Base-by-base conservation (phyloP, 2,329 filamentous ascomycete genomes). In the Pseudogymnoascus destructans region DNA sequence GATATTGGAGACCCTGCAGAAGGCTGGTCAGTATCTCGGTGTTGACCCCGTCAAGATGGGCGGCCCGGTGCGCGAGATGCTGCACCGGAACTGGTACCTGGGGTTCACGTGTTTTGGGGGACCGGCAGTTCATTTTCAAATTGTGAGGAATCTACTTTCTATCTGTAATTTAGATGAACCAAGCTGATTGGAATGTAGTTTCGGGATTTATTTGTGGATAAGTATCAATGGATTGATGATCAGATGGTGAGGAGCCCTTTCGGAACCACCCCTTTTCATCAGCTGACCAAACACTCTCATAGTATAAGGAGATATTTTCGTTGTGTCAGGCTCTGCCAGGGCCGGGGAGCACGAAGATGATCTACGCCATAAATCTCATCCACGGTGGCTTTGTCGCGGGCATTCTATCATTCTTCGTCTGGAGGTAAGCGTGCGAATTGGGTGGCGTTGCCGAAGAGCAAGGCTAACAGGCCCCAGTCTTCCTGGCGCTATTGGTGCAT, bases 221-320 rank as follows among this genome's bases (percentile, higher is more conserved):
- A 79, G 49, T 68, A 77, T 36, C 68, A 73, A 65, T 89, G 85
- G 85, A 76, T 88, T 23, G 82, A 87, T 67, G 83, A 88, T 58
- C 81, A 86, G 64, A 77, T 82, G 46, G 46, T 52, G 25, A 52
- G 46, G 0, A 2, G 8, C 1, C 25, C 2, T 8, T 0, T 52
- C 9, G 5, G 5, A 10, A 30, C 2, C n/a, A 11, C 46, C 46
- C 25, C 7, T 17, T 6, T 30, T 17, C n/a, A 9, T 17, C n/a
- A 52, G 23, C 46, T 52, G 46, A 52, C 46, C 9, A 10, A n/a
- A 52, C 23, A 3, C 23, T 17, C 23, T 52, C 25, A 5, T 17
- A 52, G 81, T 88, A 84, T 69, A 82, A 86, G 68, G 85, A 89
- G 65, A 75, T 89, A 0, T 89, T 89, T 68, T 83, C 81, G 23